Percentiles rank a stretch among this genome's conserved stretches.
Evolutionary conservation across 2,329 filamentous ascomycete genomes (phyloP).

Genomic region (Pseudopyricularia javanii): DNA sequence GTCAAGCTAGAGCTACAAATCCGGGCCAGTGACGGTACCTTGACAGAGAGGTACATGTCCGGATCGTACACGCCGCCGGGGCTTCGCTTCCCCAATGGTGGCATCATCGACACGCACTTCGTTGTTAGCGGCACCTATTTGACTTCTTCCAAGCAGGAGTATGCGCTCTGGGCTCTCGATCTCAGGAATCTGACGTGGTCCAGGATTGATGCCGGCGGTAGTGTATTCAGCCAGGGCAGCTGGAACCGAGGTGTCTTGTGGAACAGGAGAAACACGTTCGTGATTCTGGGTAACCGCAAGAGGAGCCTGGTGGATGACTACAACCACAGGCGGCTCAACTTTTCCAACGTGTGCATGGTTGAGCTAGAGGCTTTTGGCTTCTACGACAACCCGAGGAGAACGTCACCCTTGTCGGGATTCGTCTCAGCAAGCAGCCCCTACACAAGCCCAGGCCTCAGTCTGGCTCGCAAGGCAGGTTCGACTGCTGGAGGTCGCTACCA

Average conservation of each 20-base stretch:
- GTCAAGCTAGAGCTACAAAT: conserved; percentile 93
- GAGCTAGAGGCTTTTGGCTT: conserved; percentile 95
- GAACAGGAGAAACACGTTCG: conserved; percentile 88
- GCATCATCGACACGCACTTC: conserved; percentile 90
- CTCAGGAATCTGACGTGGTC: conserved; percentile 83
- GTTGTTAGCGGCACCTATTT: conserved; percentile 96
- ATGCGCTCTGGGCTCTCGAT: conserved; percentile 91
- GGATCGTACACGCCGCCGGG: conserved; percentile 80
- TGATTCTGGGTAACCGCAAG: conserved; percentile 88
- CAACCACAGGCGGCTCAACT: conserved; percentile 95
- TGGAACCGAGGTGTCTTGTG: conserved; percentile 95
- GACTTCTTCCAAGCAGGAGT: conserved; percentile 96
- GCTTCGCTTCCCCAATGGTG: conserved; percentile 88
- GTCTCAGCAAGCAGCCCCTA: conserved; percentile 68
- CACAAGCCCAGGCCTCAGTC: conserved; percentile 41
- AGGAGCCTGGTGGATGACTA: conserved; percentile 94
- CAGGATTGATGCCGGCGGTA: conserved; percentile 87
- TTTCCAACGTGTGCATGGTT: conserved; percentile 91
- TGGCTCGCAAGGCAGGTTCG: conserved; percentile 46
- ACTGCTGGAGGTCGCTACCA: conserved; percentile 67
- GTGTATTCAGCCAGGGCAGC: conserved; percentile 90
- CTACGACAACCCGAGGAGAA: conserved; percentile 85
- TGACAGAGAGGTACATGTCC: conserved; percentile 83
- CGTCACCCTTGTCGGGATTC: conserved; percentile 68
- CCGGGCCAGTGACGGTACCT: conserved; percentile 66